These are phyloP conservation scores for Phytophthora nicotianae DNA, from an alignment of 352 stramenopile species.

Conservation along the genomic window DNA sequence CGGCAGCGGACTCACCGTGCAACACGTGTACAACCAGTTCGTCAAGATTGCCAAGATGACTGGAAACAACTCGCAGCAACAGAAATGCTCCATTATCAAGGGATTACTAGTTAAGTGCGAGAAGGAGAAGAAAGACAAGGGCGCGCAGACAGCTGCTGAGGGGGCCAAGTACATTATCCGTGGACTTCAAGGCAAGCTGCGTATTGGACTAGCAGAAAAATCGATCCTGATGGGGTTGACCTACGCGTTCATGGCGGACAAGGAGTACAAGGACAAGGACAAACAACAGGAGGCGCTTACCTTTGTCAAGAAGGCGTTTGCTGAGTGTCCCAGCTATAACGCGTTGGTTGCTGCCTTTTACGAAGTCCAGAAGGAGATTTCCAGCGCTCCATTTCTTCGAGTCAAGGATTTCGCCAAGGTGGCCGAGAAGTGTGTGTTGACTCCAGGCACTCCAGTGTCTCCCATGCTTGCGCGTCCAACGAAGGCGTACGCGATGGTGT, in stretches of 20 bases:
- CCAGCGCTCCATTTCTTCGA: slow-evolving; percentile 48
- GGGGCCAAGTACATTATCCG: slow-evolving; percentile 98
- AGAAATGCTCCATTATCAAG: slow-evolving; percentile 98
- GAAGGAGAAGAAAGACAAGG: slow-evolving; percentile 76
- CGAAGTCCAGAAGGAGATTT: slow-evolving; percentile 49
- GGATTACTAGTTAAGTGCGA: slow-evolving; percentile 94
- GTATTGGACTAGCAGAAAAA: slow-evolving; percentile 97
- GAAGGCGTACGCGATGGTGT: slow-evolving; percentile 96
- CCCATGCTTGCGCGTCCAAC: slow-evolving; percentile 99
- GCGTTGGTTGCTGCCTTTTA: slow-evolving; percentile 92
- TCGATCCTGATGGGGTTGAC: slow-evolving; percentile 97
- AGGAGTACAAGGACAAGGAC: slow-evolving; percentile 80
- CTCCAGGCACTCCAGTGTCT: slow-evolving; percentile 96
- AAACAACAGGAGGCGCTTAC: slow-evolving; percentile 90
- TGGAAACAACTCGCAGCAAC: slow-evolving; percentile 96
- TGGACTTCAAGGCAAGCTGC: slow-evolving; percentile 97
- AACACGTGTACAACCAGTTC: slow-evolving; percentile 90
- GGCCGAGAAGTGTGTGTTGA: slow-evolving; percentile 88
- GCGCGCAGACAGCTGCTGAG: slow-evolving; percentile 68
- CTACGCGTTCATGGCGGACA: slow-evolving; percentile 94
- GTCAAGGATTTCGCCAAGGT: slow-evolving; percentile 67
- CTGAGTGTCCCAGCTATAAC: slow-evolving; percentile 97
- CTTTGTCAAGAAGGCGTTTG: slow-evolving; percentile 98
- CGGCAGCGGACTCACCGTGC: slow-evolving; percentile 85
- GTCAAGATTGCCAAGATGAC: slow-evolving; percentile 95